Percentiles rank a stretch among this genome's conserved stretches.
Evolutionary conservation across 352 stramenopile species (phyloP).

Genomic region (Pythium graminicola): DNA sequence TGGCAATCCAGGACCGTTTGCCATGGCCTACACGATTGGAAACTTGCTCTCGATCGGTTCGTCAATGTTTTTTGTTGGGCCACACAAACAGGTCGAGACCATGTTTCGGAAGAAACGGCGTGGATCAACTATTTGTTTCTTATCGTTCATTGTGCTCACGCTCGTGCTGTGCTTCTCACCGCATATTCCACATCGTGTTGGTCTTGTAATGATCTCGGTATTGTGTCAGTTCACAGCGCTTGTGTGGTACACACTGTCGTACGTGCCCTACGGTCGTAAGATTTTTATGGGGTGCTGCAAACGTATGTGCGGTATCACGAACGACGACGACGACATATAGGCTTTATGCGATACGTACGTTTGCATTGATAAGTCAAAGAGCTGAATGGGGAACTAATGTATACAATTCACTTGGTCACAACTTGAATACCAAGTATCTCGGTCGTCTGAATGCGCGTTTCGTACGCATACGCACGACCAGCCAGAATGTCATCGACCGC

Average conservation of each 20-base stretch:
- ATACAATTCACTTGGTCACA: background rate
- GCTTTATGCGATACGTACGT: background rate
- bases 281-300: constrained; percentile 66
- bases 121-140: constrained; percentile 57
- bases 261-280: constrained; percentile 78
- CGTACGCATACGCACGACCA: constrained; percentile 30
- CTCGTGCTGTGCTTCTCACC: constrained; percentile 67
- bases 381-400: background rate
- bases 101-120: constrained; percentile 82
- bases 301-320: constrained; percentile 35
- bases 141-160: constrained; percentile 76
- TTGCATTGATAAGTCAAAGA: too few relatives aligned
- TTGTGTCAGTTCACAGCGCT: constrained; percentile 72
- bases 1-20: constrained; percentile 76
- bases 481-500: constrained; percentile 59
- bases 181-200: constrained; percentile 57
- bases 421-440: constrained; percentile 31
- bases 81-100: constrained; percentile 69
- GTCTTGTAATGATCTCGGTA: constrained; percentile 68
- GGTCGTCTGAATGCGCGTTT: constrained; percentile 28
- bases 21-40: constrained; percentile 79
- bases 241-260: constrained; percentile 86
- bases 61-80: constrained; percentile 83
- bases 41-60: constrained; percentile 77
- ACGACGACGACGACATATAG: constrained; percentile 46